Evolutionary conservation across 2,329 filamentous ascomycete species (phyloP).

Genomic region (Pseudocercospora fuligena): DNA sequence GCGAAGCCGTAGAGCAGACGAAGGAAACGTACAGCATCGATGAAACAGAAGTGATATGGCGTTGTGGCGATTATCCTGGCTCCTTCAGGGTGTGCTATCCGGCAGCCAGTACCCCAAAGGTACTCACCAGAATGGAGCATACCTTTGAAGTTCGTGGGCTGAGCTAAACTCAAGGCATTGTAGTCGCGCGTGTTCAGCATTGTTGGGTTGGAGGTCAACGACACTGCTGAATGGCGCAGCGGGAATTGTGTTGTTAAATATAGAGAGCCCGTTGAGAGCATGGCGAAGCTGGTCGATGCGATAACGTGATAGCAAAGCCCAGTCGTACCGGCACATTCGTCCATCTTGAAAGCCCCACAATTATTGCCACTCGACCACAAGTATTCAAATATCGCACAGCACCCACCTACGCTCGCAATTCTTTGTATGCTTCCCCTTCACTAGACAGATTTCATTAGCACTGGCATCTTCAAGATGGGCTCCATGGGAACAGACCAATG

Average conservation of each 20-base stretch:
- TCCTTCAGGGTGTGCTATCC: constrained; percentile 10
- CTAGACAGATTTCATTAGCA: background rate
- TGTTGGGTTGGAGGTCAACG: background rate
- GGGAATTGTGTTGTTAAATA: too few relatives aligned
- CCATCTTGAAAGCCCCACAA: background rate
- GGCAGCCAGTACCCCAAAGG: constrained; percentile 9
- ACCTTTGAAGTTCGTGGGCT: constrained; percentile 16
- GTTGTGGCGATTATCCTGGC: constrained; percentile 13
- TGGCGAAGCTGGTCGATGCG: background rate
- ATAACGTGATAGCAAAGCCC: background rate
- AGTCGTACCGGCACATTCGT: background rate
- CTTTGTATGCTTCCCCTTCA: too few relatives aligned
- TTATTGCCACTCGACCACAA: too few relatives aligned
- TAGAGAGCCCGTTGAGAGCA: background rate
- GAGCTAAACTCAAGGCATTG: constrained; percentile 15
- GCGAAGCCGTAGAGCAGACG: background rate
- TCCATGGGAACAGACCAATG: constrained; percentile 1
- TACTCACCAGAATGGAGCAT: constrained; percentile 12
- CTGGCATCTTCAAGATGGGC: background rate
- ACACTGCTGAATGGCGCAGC: too few relatives aligned
- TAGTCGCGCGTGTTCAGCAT: constrained; percentile 13
- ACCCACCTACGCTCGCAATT: too few relatives aligned
- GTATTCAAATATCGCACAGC: too few relatives aligned
- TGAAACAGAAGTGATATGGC: constrained; percentile 18
- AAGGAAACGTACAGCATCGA: constrained; percentile 12